phyloP scores from a whole-genome alignment of 768 basidiomycete species.

The Pleurotus sapidus region DNA sequence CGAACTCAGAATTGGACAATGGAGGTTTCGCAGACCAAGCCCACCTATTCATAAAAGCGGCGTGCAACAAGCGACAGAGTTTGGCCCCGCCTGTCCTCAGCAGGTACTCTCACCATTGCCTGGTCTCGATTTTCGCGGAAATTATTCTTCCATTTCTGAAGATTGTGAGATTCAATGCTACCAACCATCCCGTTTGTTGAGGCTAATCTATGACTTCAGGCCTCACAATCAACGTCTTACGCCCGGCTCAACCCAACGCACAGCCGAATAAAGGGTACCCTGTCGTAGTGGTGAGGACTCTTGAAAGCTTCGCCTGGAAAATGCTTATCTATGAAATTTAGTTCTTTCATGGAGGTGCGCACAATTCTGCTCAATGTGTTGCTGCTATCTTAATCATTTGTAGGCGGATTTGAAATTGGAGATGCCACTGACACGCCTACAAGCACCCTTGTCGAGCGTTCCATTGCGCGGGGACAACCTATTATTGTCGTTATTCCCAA shows the following conservation, averaged over 20 bases:
- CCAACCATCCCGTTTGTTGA: background rate
- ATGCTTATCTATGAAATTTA: slow-evolving; percentile 9
- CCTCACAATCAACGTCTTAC: slow-evolving; percentile 38
- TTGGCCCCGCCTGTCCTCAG: slow-evolving; percentile 39
- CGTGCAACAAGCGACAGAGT: slow-evolving; percentile 28
- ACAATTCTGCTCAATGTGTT: background rate
- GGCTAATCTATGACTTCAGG: slow-evolving; percentile 22
- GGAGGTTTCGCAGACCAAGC: slow-evolving; percentile 32
- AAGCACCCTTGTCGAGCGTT: slow-evolving; percentile 25
- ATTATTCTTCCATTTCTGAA: slow-evolving; percentile 20
- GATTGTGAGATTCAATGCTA: slow-evolving; percentile 19
- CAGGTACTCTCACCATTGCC: slow-evolving; percentile 20
- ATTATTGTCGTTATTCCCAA: slow-evolving; percentile 37
- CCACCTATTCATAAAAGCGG: slow-evolving; percentile 26
- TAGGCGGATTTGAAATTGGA: slow-evolving; percentile 33
- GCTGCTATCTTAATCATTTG: background rate
- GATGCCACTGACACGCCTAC: slow-evolving; percentile 19
- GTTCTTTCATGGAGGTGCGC: slow-evolving; percentile 30
- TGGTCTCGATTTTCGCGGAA: slow-evolving; percentile 14
- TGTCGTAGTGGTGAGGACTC: slow-evolving; percentile 34
- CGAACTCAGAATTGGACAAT: slow-evolving; percentile 24
- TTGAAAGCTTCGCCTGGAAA: slow-evolving; percentile 14
- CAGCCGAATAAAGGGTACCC: slow-evolving; percentile 27
- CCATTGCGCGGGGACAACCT: slow-evolving; percentile 26
- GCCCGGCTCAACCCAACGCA: slow-evolving; percentile 23